Percentiles rank a stretch among this genome's conserved stretches.
These are phyloP conservation scores for Candolleomyces eurysporus DNA, from an alignment of 768 basidiomycete species.

Conservation along the genomic window DNA sequence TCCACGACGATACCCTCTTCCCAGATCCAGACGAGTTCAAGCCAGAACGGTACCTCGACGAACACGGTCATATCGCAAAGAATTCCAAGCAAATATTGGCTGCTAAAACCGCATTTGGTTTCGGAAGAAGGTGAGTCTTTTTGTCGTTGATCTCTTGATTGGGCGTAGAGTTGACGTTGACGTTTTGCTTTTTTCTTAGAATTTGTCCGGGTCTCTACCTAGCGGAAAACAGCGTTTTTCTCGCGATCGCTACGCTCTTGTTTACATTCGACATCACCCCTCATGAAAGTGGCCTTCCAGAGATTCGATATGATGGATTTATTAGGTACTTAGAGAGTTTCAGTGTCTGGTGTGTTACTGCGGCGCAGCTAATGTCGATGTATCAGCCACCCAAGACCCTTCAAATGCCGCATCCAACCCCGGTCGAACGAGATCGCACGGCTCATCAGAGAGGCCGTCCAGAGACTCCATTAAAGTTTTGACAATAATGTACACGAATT, in stretches of 20 bases:
- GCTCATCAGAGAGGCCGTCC: neutral
- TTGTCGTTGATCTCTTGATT: neutral
- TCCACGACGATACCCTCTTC: slow-evolving; percentile 10
- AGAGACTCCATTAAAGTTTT: too few species aligned
- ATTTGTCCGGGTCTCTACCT: slow-evolving; percentile 37
- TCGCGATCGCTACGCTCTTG: slow-evolving; percentile 28
- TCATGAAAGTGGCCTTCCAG: slow-evolving; percentile 20
- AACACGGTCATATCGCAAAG: neutral
- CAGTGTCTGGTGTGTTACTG: neutral
- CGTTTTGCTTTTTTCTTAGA: slow-evolving; percentile 13
- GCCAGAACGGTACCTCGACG: slow-evolving; percentile 11
- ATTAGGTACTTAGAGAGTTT: slow-evolving; percentile 9
- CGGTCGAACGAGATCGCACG: slow-evolving; percentile 22
- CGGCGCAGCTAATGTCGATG: neutral
- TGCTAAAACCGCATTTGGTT: slow-evolving; percentile 10
- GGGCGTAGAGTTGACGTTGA: neutral
- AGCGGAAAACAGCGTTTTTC: slow-evolving; percentile 27
- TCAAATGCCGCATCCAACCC: slow-evolving; percentile 34
- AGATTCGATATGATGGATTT: slow-evolving; percentile 5
- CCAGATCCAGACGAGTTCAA: slow-evolving; percentile 10
- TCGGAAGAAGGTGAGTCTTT: slow-evolving; percentile 6
- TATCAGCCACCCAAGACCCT: slow-evolving; percentile 40
- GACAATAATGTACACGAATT: too few species aligned
- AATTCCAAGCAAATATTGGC: slow-evolving; percentile 1
- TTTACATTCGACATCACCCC: slow-evolving; percentile 27